Evolutionary conservation across 768 basidiomycete species (phyloP), one percentile per base, ranked within the genome.

Genomic region (Tylopilus plumbeoviolaceoides): DNA sequence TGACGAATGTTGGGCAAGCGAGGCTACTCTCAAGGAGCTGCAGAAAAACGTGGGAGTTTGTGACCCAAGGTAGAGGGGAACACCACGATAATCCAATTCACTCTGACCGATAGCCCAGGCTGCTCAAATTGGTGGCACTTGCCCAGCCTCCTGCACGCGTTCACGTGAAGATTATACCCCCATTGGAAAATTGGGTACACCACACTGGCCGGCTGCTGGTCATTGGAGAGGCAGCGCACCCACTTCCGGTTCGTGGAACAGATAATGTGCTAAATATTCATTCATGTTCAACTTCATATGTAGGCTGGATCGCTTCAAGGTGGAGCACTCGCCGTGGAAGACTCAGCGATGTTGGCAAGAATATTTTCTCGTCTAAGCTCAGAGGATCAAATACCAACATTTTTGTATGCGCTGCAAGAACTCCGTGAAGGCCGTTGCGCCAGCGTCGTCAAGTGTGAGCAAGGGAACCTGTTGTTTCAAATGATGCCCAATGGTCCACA

Each of bases 171-270:
- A 65, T 74, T 12, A 68, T 75, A 20, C 56, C 65, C 4, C 67
- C 72, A 12, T 61, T 79, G 20, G 78, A 82, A 28, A 74, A 70
- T 44, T 75, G 79, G 67, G 76, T 78, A 7, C 80, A 82, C 58
- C 70, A 75, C 11, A 63, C 65, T 18, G 78, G 76, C 8, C 70
- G 73, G 46, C 65, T 79, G 20, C 73, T 79, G 15, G 65, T 84
- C 15, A 73, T 83, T n/a, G 84, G 83, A 45, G 81, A 84, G 49
- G 82, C 82, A 2, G 81, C 79, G 0, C 82, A 85, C 63, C 79
- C 82, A 14, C 65, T 80, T 33, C 68, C 79, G 62, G 83, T 79
- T 58, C 51, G 76, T 70, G 6, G 21, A 55, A 56, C 11, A 20
- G 28, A 17, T 33, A 4, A 42, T n/a, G 0, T 38, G 8, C 20